phyloP scores from a whole-genome alignment of 345 rosid genomes.

The Turritis glabra region DNA sequence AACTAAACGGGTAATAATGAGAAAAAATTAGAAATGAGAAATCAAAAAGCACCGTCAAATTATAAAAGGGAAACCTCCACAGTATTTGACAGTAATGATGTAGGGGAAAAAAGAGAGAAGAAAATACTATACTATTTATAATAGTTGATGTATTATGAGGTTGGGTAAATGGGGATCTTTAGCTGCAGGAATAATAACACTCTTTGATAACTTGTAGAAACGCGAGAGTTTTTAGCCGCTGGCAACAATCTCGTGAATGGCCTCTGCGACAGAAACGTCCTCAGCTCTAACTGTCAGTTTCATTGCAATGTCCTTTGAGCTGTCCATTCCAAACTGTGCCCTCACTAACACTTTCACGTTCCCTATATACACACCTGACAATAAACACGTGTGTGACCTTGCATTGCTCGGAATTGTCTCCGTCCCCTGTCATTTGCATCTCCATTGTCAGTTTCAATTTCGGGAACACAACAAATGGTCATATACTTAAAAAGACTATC shows the following conservation, averaged over 20 bases:
- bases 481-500: neutral
- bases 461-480: neutral
- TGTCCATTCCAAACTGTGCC: constrained; percentile 82
- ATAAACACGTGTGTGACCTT: constrained; percentile 87
- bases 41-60: constrained; percentile 4
- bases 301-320: constrained; percentile 86
- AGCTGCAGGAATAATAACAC: constrained; percentile 11
- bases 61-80: constrained; percentile 14
- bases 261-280: constrained; percentile 70
- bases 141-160: neutral
- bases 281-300: constrained; percentile 85
- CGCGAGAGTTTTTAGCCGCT: constrained; percentile 53
- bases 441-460: constrained; percentile 24
- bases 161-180: neutral
- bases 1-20: neutral
- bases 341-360: constrained; percentile 76
- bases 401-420: constrained; percentile 82
- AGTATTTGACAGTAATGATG: constrained; percentile 8
- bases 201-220: neutral
- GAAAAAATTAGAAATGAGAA: neutral
- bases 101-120: neutral
- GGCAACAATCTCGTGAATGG: constrained; percentile 87
- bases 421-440: constrained; percentile 60
- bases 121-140: constrained; percentile 12
- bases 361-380: constrained; percentile 93